Evolutionary conservation across 73 alveolate genomes (phyloP).

Genomic region (Blepharisma stoltei): DNA sequence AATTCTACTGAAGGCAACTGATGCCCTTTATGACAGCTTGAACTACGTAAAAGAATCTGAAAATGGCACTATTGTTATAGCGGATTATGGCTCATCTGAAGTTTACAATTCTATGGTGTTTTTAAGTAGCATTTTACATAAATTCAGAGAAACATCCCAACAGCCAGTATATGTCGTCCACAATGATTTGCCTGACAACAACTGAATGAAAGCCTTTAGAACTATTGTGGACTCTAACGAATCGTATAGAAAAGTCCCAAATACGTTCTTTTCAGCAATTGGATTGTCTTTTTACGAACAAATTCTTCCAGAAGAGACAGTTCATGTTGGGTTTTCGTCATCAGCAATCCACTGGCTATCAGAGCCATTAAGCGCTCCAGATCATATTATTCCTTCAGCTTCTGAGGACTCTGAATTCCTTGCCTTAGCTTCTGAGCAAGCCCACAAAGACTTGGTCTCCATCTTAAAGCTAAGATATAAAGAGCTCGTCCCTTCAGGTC

Average conservation of each 20-base stretch:
- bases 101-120: constrained; percentile 19
- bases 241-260: neutral
- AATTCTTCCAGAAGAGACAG: neutral
- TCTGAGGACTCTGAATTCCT: too few relatives aligned
- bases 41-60: neutral
- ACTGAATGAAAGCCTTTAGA: neutral
- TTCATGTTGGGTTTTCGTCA: constrained; percentile 12
- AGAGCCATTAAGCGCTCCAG: too few relatives aligned
- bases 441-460: too few relatives aligned
- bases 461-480: too few relatives aligned
- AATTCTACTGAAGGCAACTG: too few relatives aligned
- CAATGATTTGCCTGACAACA: constrained; percentile 18
- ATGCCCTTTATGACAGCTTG: neutral
- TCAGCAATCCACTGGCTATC: neutral
- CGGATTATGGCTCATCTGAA: constrained; percentile 21
- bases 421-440: too few relatives aligned
- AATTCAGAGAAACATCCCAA: neutral
- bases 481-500: too few relatives aligned
- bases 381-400: too few relatives aligned
- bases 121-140: neutral
- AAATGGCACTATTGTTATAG: neutral
- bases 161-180: neutral
- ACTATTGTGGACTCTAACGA: neutral
- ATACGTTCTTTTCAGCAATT: neutral
- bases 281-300: neutral